Evolutionary conservation across 306 rosid species (phyloP).

Genomic region (Castanopsis chinensis): DNA sequence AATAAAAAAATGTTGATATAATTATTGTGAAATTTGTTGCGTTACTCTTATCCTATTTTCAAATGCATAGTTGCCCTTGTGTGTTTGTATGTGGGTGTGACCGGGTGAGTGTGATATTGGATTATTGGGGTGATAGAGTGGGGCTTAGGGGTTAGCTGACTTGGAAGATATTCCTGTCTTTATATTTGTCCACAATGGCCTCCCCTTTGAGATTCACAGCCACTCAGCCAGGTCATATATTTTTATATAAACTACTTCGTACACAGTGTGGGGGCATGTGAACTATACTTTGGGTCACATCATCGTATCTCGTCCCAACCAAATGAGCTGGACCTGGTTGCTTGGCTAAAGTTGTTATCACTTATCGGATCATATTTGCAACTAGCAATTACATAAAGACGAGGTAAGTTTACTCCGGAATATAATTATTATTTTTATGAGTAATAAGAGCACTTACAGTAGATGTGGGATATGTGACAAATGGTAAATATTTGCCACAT

Average conservation of each 20-base stretch:
- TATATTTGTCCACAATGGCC: not conserved
- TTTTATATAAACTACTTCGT: not conserved
- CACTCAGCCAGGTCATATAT: not conserved
- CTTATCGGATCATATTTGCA: not conserved
- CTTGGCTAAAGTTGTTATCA: not conserved
- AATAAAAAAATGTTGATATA: fast-evolving
- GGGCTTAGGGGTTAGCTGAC: no score
- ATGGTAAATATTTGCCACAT: no score
- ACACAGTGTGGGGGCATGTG: slow-evolving; percentile 23
- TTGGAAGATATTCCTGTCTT: not conserved
- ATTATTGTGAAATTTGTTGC: fast-evolving
- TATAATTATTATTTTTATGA: no score
- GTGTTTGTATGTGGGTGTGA: no score
- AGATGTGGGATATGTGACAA: no score
- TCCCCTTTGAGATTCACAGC: not conserved
- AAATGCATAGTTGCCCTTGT: no score
- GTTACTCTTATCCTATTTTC: no score
- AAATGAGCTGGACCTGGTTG: not conserved
- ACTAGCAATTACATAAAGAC: not conserved
- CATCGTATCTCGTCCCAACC: slow-evolving; percentile 19
- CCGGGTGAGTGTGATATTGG: no score
- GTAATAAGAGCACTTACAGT: no score
- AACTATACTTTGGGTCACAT: slow-evolving; percentile 24
- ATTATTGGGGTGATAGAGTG: no score
- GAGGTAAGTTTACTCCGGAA: not conserved